Evolutionary conservation across 805 yeast genomes (phyloP).

Genomic region (Yarrowia sp.): DNA sequence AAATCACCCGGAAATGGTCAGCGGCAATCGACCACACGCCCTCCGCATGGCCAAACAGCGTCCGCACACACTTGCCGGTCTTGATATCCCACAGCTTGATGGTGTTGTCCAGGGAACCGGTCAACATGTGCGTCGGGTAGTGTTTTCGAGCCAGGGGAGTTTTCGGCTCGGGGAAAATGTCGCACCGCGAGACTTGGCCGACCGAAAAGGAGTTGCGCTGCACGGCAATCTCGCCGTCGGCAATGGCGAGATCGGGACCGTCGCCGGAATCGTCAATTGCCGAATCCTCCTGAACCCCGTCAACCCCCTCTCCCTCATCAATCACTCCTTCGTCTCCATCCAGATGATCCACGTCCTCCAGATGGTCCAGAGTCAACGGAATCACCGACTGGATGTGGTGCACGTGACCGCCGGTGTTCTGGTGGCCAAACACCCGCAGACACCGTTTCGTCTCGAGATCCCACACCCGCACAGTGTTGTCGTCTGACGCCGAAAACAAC

Average conservation of each 20-base stretch:
- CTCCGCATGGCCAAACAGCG: slow-evolving; percentile 97
- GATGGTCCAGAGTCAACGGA: slow-evolving; percentile 65
- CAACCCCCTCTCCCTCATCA: slow-evolving; percentile 5
- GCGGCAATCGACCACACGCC: slow-evolving; percentile 98
- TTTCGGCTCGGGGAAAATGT: slow-evolving; percentile 32
- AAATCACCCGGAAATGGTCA: slow-evolving; percentile 90
- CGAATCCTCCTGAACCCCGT: not conserved
- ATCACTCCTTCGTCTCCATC: slow-evolving; percentile 35
- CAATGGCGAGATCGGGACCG: slow-evolving; percentile 14
- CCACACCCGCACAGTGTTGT: slow-evolving; percentile 94
- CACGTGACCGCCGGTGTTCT: slow-evolving; percentile 72
- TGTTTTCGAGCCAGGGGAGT: slow-evolving; percentile 4
- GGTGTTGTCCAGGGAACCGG: slow-evolving; percentile 91
- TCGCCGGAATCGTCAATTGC: slow-evolving; percentile 7
- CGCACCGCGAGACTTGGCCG: slow-evolving; percentile 9
- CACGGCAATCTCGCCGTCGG: slow-evolving; percentile 19
- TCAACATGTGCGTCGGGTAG: slow-evolving; percentile 79
- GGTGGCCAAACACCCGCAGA: slow-evolving; percentile 69
- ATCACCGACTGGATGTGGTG: slow-evolving; percentile 94
- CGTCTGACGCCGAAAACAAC: slow-evolving; percentile 88
- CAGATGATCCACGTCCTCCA: slow-evolving; percentile 40
- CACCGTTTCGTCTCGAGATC: slow-evolving; percentile 82
- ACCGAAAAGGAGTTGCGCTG: slow-evolving; percentile 29
- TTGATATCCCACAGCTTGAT: slow-evolving; percentile 90
- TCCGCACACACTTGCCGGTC: slow-evolving; percentile 86